phyloP scores from a whole-genome alignment of 2,329 filamentous ascomycete genomes.

The Cordyceps javanica region DNA sequence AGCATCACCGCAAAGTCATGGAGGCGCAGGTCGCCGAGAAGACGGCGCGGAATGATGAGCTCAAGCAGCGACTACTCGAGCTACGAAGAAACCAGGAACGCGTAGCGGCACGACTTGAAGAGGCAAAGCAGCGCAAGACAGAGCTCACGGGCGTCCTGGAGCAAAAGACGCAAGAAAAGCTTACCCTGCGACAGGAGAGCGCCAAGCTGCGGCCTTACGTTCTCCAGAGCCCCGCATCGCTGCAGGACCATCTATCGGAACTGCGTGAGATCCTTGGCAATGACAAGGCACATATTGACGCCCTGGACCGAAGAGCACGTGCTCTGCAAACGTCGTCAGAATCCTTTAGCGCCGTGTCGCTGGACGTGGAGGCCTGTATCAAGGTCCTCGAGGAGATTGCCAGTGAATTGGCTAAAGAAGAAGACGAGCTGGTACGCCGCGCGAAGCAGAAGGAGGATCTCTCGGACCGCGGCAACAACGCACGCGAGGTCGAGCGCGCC shows the following conservation, averaged over 20 bases:
- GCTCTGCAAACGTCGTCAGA: conserved; percentile 89
- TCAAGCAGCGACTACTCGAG: conserved; percentile 76
- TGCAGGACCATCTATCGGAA: conserved; percentile 77
- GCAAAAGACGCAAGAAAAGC: conserved; percentile 61
- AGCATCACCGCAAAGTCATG: conserved; percentile 70
- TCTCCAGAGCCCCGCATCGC: conserved; percentile 74
- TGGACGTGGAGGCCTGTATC: conserved; percentile 82
- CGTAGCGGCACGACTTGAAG: conserved; percentile 75
- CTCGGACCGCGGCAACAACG: conserved; percentile 80
- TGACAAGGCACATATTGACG: conserved; percentile 81
- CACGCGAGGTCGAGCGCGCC: conserved; percentile 83
- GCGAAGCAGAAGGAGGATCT: conserved; percentile 79
- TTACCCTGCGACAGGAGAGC: conserved; percentile 75
- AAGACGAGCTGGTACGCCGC: conserved; percentile 79
- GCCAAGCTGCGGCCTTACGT: conserved; percentile 89
- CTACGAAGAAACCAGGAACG: conserved; percentile 76
- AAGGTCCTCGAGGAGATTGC: conserved; percentile 85
- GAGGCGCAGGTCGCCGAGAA: conserved; percentile 80
- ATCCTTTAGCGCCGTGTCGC: conserved; percentile 76
- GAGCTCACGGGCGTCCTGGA: conserved; percentile 67
- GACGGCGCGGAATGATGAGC: conserved; percentile 75
- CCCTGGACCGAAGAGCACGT: conserved; percentile 78
- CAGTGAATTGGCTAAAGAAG: conserved; percentile 79
- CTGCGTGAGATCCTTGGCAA: conserved; percentile 69
- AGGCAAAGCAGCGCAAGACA: conserved; percentile 72